phyloP scores from a whole-genome alignment of 2,329 filamentous ascomycete species.

The Lasiodiplodia citricola region DNA sequence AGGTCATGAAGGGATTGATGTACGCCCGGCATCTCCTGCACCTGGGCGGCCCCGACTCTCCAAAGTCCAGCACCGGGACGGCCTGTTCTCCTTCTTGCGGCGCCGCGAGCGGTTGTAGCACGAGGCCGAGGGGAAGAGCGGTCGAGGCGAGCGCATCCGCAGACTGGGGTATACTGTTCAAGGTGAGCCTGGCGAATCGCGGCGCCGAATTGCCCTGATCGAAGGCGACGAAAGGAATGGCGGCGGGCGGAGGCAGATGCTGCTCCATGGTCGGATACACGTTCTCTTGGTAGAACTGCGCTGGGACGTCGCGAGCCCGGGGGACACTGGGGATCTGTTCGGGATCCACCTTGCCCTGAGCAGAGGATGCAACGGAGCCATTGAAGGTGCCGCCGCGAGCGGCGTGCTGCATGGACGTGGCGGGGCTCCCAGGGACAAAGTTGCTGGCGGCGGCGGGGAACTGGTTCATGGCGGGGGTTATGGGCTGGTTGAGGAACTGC shows the following conservation, averaged over 20 bases:
- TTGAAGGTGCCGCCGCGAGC: slow-evolving; percentile 40
- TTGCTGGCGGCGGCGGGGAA: slow-evolving; percentile 66
- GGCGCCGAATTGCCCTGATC: slow-evolving; percentile 97
- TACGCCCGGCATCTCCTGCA: slow-evolving; percentile 94
- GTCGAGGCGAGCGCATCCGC: slow-evolving; percentile 80
- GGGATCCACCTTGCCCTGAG: slow-evolving; percentile 79
- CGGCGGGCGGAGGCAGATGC: slow-evolving; percentile 86
- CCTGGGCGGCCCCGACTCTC: slow-evolving; percentile 84
- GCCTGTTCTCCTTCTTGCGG: slow-evolving; percentile 83
- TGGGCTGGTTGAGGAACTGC: slow-evolving; percentile 63
- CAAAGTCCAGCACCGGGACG: slow-evolving; percentile 94
- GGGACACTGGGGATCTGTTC: slow-evolving; percentile 95
- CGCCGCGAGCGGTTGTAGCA: slow-evolving; percentile 85
- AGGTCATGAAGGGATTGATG: slow-evolving; percentile 99
- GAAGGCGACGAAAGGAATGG: slow-evolving; percentile 87
- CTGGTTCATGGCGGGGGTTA: slow-evolving; percentile 59
- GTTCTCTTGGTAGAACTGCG: slow-evolving; percentile 83
- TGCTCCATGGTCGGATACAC: slow-evolving; percentile 96
- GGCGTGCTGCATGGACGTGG: slow-evolving; percentile 42
- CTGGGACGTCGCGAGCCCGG: slow-evolving; percentile 77
- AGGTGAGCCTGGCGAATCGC: slow-evolving; percentile 86
- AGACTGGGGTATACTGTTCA: slow-evolving; percentile 90
- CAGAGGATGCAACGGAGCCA: slow-evolving; percentile 58
- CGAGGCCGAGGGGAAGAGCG: slow-evolving; percentile 81
- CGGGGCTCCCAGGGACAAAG: slow-evolving; percentile 51